Evolutionary conservation across 805 yeast genomes (phyloP), one percentile per base, ranked within the genome.

Genomic region (Wickerhamomyces mucosus): DNA sequence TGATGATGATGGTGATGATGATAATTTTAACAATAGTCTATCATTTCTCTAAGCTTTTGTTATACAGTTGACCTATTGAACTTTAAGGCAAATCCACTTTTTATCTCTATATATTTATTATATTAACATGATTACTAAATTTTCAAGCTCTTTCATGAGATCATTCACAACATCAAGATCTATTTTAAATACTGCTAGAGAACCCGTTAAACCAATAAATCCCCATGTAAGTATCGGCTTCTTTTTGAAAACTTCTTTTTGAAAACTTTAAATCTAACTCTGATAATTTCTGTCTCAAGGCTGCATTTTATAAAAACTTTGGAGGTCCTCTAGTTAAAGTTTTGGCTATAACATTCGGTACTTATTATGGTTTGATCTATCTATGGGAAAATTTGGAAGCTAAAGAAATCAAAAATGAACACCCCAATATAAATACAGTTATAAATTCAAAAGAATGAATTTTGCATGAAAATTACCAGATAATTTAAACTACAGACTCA

Each of bases 271-370:
- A 22, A 18, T 16, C 15, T 15, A 11, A 7, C 24, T 20, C 13
- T 26, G 13, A 19, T 12, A n/a, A 20, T 15, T n/a, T 15, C 24
- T 5, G 12, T 15, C 8, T 21, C 7, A 21, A 48, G 53, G 43
- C 50, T 11, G 48, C 45, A 12, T 66, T 72, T 45, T 72, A 72
- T 42, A 55, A 62, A 37, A 61, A 60, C 22, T 63, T 67, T 41
- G 68, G 65, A 2, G 53, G 46, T 16, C 76, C 78, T 2, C 55
- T 66, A 28, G 34, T 61, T 5, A 71, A 67, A 37, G 62, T 69
- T 13, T 48, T 70, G 21, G 53, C 53, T 0, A 33, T 67, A 7
- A 63, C 73, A 6, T 56, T 68, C 31, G 62, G 52, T 3, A 63
- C 74, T 0, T 72, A 65, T 38, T 72, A 67, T 38, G 49, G 64